A percentile compares a stretch with the other conserved stretches of the same genome.
Evolutionary conservation across 345 rosid genomes (phyloP).

Genomic region (Bruguiera sexangula): DNA sequence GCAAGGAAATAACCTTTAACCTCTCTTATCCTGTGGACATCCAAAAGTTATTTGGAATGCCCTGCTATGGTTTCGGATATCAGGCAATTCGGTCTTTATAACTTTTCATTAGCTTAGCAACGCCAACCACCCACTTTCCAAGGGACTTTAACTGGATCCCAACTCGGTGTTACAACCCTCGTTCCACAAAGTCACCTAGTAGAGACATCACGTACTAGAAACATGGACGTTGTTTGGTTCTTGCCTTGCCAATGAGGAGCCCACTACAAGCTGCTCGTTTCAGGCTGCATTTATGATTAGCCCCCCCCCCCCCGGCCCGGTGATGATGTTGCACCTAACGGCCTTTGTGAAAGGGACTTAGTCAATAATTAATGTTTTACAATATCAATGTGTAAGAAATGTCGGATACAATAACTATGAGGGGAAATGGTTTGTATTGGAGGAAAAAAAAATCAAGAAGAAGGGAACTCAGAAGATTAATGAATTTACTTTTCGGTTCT

Average conservation of each 20-base stretch:
- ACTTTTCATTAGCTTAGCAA: background rate
- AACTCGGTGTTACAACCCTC: no score
- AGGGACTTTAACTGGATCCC: no score
- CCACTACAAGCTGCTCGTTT: background rate
- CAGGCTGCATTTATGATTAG: background rate
- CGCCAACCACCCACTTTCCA: no score
- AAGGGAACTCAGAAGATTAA: background rate
- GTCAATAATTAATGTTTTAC: background rate
- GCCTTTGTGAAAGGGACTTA: background rate
- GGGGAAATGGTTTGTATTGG: background rate
- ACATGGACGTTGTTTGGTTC: no score
- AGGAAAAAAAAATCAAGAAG: background rate
- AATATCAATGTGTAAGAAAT: background rate
- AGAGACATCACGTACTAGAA: no score
- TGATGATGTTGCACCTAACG: slow-evolving; percentile 22
- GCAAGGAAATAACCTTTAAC: background rate
- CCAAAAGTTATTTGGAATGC: background rate
- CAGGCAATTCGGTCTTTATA: background rate
- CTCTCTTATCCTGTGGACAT: background rate
- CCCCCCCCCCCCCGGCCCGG: background rate
- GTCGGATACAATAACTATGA: background rate
- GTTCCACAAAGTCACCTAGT: no score
- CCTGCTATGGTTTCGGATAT: background rate
- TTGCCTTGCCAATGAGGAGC: background rate
- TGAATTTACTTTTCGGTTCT: background rate